Percentiles rank a stretch among this genome's conserved stretches.
Conservation (phyloP, 768 basidiomycete genomes). For the Agrocybe pediades region DNA sequence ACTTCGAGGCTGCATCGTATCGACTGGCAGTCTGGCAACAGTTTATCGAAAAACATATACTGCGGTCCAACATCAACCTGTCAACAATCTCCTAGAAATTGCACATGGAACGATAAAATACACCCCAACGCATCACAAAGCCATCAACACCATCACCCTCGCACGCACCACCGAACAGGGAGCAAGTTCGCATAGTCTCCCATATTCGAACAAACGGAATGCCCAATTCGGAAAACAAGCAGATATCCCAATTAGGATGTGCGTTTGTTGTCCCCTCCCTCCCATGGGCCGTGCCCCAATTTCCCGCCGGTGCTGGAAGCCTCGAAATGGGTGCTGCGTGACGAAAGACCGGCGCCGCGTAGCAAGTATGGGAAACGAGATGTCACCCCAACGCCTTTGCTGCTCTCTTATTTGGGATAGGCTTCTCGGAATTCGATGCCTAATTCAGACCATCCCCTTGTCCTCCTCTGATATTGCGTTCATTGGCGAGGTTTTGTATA, state of each 20-base stretch:
- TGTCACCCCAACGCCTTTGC: background rate
- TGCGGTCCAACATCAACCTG: too few relatives aligned
- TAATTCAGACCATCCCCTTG: conserved; percentile 12
- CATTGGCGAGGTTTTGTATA: background rate
- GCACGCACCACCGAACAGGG: too few relatives aligned
- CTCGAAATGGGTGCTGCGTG: background rate
- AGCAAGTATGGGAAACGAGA: background rate
- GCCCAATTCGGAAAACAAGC: conserved; percentile 8
- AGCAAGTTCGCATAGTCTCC: too few relatives aligned
- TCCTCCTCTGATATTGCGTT: background rate
- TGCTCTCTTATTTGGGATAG: background rate
- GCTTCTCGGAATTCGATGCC: background rate
- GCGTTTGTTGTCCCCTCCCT: conserved; percentile 5
- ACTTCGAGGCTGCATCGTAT: too few relatives aligned
- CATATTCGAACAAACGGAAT: conserved; percentile 6
- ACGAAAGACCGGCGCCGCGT: background rate
- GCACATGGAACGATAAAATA: too few relatives aligned
- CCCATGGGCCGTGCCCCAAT: background rate
- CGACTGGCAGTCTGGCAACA: too few relatives aligned
- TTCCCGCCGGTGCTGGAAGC: background rate
- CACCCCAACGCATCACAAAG: too few relatives aligned
- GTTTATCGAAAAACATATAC: too few relatives aligned
- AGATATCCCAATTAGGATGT: conserved; percentile 3
- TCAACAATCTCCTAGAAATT: too few relatives aligned
- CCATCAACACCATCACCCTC: too few relatives aligned